Conservation (phyloP, 1,284 basidiomycete genomes). For the Ustilago curta region DNA sequence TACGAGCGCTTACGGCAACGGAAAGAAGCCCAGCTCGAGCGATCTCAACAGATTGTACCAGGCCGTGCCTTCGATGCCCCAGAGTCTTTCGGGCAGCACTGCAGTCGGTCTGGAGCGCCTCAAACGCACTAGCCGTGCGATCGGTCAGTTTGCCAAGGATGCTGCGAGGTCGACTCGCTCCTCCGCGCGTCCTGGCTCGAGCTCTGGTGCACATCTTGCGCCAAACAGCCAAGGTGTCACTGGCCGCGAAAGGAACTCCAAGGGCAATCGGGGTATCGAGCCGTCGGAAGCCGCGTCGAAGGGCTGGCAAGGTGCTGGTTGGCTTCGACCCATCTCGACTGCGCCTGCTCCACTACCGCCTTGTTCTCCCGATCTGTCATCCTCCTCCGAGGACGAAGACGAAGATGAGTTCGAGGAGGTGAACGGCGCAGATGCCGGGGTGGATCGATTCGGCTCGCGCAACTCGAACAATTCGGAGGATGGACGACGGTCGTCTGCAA, state of each 20-base stretch:
- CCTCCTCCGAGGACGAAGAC: slow-evolving; percentile 14
- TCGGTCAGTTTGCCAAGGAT: slow-evolving; percentile 41
- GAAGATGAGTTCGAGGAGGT: slow-evolving; percentile 10
- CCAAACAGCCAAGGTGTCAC: slow-evolving; percentile 22
- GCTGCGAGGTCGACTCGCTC: slow-evolving; percentile 17
- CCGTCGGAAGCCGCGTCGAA: slow-evolving; percentile 43
- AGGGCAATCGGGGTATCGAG: slow-evolving; percentile 42
- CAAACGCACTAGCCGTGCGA: slow-evolving; percentile 29
- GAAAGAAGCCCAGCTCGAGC: slow-evolving; percentile 31
- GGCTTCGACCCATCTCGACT: slow-evolving; percentile 40
- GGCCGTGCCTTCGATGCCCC: slow-evolving; percentile 32
- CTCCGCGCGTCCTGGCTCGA: slow-evolving; percentile 19
- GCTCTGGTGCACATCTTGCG: slow-evolving; percentile 2
- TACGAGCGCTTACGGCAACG: not conserved
- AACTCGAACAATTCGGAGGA: slow-evolving; percentile 26
- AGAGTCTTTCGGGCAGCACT: slow-evolving; percentile 34
- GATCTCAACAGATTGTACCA: slow-evolving; percentile 43
- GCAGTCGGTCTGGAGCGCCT: slow-evolving; percentile 45
- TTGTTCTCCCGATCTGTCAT: slow-evolving; percentile 11
- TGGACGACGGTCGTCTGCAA: slow-evolving; percentile 21
- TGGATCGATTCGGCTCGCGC: slow-evolving; percentile 10
- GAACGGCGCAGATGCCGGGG: not conserved
- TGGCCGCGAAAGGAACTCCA: slow-evolving; percentile 23
- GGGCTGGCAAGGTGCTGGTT: slow-evolving; percentile 53
- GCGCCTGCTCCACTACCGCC: slow-evolving; percentile 23